A percentile compares a stretch with the other conserved stretches of the same genome.
phyloP scores from a whole-genome alignment of 805 yeast species.

The Alloascoidea hylecoeti region DNA sequence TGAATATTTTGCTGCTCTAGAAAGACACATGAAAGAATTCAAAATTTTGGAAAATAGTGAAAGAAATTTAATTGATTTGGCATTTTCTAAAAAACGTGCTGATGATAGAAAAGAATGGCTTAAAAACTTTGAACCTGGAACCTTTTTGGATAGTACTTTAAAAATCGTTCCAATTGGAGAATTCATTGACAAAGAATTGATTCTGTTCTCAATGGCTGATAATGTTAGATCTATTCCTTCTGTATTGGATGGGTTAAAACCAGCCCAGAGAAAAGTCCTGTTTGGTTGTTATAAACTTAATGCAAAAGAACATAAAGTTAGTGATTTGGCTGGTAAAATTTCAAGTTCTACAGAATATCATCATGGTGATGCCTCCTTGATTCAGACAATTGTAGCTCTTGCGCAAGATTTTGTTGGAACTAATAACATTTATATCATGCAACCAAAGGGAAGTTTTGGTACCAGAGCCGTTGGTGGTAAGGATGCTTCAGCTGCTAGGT shows the following conservation, averaged over 20 bases:
- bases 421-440: conserved; percentile 70
- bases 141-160: conserved; percentile 71
- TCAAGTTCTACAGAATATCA: conserved; percentile 86
- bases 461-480: conserved; percentile 95
- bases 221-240: conserved; percentile 92
- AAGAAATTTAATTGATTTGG: conserved; percentile 68
- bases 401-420: conserved; percentile 95
- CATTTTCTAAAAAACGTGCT: conserved; percentile 88
- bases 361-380: conserved; percentile 84
- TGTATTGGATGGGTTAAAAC: conserved; percentile 88
- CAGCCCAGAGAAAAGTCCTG: conserved; percentile 90
- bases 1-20: conserved; percentile 77
- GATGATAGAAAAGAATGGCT: conserved; percentile 98
- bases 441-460: conserved; percentile 94
- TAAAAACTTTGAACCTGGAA: conserved; percentile 82
- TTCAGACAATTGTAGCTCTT: conserved; percentile 81
- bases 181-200: conserved; percentile 88
- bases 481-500: conserved; percentile 97
- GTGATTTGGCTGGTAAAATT: conserved; percentile 81
- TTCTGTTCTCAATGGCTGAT: conserved; percentile 93
- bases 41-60: conserved; percentile 73
- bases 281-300: conserved; percentile 81
- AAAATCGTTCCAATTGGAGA: conserved; percentile 78
- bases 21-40: conserved; percentile 74
- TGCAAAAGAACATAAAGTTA: conserved; percentile 74